phyloP scores from a whole-genome alignment of 345 rosid species.

The Streptanthus diversifolius region DNA sequence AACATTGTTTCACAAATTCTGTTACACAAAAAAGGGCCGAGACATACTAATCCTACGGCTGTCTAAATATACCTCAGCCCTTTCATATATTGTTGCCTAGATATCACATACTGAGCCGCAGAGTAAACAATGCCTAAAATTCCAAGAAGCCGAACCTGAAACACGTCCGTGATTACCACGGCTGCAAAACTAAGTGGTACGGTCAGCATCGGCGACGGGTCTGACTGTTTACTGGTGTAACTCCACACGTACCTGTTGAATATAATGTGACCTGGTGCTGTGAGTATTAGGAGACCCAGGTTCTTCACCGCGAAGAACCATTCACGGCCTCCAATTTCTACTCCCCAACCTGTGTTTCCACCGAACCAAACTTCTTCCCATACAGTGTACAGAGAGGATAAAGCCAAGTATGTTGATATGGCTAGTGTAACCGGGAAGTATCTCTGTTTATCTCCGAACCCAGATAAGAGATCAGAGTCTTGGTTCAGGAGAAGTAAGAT shows the following conservation, averaged over 20 bases:
- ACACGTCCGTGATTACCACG: slow-evolving; percentile 75
- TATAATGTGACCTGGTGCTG: slow-evolving; percentile 88
- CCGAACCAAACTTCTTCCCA: slow-evolving; percentile 88
- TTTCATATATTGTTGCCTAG: slow-evolving; percentile 90
- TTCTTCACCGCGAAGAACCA: slow-evolving; percentile 95
- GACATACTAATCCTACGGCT: slow-evolving; percentile 11
- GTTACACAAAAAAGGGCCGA: slow-evolving; percentile 19
- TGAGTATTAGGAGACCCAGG: slow-evolving; percentile 75
- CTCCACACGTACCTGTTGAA: slow-evolving; percentile 94
- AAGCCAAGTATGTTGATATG: slow-evolving; percentile 70
- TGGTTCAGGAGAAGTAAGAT: slow-evolving; percentile 93
- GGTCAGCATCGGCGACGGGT: slow-evolving; percentile 62
- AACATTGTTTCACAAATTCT: slow-evolving; percentile 21
- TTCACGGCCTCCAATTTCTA: slow-evolving; percentile 86
- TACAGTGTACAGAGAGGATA: slow-evolving; percentile 61
- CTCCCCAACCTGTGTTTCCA: slow-evolving; percentile 85
- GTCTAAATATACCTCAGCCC: slow-evolving; percentile 91
- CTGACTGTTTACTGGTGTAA: slow-evolving; percentile 57
- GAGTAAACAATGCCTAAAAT: slow-evolving; percentile 78
- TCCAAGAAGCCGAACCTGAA: slow-evolving; percentile 80
- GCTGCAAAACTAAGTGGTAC: slow-evolving; percentile 91
- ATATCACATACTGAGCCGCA: slow-evolving; percentile 68
- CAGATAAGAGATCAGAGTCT: slow-evolving; percentile 93
- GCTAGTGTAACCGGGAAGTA: slow-evolving; percentile 85
- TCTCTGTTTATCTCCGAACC: slow-evolving; percentile 97